These are phyloP conservation scores for Coniochaeta hoffmannii DNA, from an alignment of 2,329 filamentous ascomycete species.

Conservation along the genomic window DNA sequence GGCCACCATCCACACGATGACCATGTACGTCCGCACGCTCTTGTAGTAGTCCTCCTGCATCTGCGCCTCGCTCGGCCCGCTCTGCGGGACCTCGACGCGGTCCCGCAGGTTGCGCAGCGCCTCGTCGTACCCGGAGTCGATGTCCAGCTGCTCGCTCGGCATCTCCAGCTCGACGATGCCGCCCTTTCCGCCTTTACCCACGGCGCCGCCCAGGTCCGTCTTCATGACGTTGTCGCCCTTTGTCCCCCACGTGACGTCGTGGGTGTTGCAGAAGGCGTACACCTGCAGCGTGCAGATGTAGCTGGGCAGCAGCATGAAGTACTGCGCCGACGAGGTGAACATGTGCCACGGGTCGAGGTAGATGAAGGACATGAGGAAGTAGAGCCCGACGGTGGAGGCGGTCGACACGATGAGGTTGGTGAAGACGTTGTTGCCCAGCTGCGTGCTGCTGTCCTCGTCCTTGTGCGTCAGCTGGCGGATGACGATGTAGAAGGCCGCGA, in stretches of 20 bases:
- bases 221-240: constrained; percentile 96
- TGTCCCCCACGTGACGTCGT: constrained; percentile 98
- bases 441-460: constrained; percentile 34
- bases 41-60: constrained; percentile 98
- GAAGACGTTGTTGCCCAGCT: constrained; percentile 80
- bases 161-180: constrained; percentile 92
- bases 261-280: constrained; percentile 98
- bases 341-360: constrained; percentile 99
- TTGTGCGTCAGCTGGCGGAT: constrained; percentile 62
- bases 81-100: constrained; percentile 68
- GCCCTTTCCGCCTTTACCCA: constrained; percentile 42
- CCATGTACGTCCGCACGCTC: constrained; percentile 95
- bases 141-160: constrained; percentile 95
- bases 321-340: constrained; percentile 85
- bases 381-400: constrained; percentile 83
- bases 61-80: constrained; percentile 63
- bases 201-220: constrained; percentile 84
- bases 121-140: constrained; percentile 95
- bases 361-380: constrained; percentile 92
- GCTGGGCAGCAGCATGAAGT: constrained; percentile 83
- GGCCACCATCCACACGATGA: constrained; percentile 85
- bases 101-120: constrained; percentile 93
- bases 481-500: constrained; percentile 84
- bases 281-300: constrained; percentile 98
- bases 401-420: constrained; percentile 89